These are phyloP conservation scores for Fusarium citri DNA, from an alignment of 2,329 filamentous ascomycete genomes.

Conservation along the genomic window DNA sequence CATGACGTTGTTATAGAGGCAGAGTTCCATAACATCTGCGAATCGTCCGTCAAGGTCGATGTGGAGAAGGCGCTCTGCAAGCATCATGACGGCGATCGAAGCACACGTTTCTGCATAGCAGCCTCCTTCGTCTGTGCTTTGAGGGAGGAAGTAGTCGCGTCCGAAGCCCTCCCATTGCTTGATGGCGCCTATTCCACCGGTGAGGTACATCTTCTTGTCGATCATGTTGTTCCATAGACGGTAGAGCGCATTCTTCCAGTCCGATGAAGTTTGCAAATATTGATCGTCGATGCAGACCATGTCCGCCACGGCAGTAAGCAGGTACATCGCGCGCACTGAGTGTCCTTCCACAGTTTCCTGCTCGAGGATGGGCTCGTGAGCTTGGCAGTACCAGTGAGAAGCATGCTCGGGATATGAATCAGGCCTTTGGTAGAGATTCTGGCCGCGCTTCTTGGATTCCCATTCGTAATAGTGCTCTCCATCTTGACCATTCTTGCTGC, in stretches of 20 bases:
- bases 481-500: constrained; percentile 53
- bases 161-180: constrained; percentile 50
- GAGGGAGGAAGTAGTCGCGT: constrained; percentile 33
- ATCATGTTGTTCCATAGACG: constrained; percentile 71
- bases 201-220: constrained; percentile 71
- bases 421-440: background rate
- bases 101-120: constrained; percentile 30
- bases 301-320: constrained; percentile 69
- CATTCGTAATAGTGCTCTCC: background rate
- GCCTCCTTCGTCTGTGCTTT: constrained; percentile 24
- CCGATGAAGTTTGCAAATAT: constrained; percentile 30
- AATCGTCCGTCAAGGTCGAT: constrained; percentile 64
- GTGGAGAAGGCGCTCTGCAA: constrained; percentile 67
- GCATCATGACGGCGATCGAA: constrained; percentile 65
- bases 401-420: constrained; percentile 4
- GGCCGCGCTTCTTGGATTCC: background rate
- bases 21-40: constrained; percentile 70
- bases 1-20: constrained; percentile 70
- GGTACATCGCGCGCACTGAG: constrained; percentile 69
- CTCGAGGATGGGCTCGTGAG: background rate
- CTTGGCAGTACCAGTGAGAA: constrained; percentile 5
- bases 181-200: constrained; percentile 67
- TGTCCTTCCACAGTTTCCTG: constrained; percentile 56
- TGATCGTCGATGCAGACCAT: constrained; percentile 51
- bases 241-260: constrained; percentile 55